Percentiles rank a stretch among this genome's conserved stretches.
Conservation (phyloP, 305 asterid genomes). For the Rubia balearica region DNA sequence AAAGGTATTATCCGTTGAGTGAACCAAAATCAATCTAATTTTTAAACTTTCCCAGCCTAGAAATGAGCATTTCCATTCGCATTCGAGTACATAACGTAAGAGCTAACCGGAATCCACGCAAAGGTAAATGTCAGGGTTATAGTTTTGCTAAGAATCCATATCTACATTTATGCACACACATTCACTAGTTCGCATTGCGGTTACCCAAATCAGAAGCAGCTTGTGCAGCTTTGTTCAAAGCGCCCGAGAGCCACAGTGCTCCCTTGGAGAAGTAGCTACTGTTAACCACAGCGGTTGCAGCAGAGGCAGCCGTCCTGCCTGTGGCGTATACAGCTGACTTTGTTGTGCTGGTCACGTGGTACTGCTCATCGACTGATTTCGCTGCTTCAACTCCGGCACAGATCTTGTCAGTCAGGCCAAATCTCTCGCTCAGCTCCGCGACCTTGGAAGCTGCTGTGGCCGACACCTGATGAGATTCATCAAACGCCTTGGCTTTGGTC, state of each 20-base stretch:
- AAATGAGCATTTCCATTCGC: too few relatives aligned
- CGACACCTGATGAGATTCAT: slow-evolving; percentile 80
- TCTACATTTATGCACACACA: background rate
- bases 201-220: slow-evolving; percentile 71
- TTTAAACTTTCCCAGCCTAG: too few relatives aligned
- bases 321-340: slow-evolving; percentile 73
- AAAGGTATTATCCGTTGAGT: too few relatives aligned
- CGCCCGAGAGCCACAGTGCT: slow-evolving; percentile 84
- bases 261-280: slow-evolving; percentile 76
- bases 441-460: slow-evolving; percentile 85
- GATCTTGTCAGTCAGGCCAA: slow-evolving; percentile 69
- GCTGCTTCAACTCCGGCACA: slow-evolving; percentile 75
- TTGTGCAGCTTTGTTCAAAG: slow-evolving; percentile 69
- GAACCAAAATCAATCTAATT: too few relatives aligned
- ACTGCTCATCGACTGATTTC: slow-evolving; percentile 48
- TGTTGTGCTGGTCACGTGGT: slow-evolving; percentile 52
- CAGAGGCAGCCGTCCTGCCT: slow-evolving; percentile 67
- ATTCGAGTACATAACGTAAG: background rate
- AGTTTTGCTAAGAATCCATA: background rate
- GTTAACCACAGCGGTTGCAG: slow-evolving; percentile 60
- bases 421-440: slow-evolving; percentile 67
- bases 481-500: slow-evolving; percentile 67
- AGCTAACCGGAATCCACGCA: background rate
- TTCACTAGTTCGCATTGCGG: slow-evolving; percentile 35
- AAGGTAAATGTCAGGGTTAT: background rate